Base-by-base conservation (phyloP, 169 alveolate species). In the Theileria luwenshuni region DNA sequence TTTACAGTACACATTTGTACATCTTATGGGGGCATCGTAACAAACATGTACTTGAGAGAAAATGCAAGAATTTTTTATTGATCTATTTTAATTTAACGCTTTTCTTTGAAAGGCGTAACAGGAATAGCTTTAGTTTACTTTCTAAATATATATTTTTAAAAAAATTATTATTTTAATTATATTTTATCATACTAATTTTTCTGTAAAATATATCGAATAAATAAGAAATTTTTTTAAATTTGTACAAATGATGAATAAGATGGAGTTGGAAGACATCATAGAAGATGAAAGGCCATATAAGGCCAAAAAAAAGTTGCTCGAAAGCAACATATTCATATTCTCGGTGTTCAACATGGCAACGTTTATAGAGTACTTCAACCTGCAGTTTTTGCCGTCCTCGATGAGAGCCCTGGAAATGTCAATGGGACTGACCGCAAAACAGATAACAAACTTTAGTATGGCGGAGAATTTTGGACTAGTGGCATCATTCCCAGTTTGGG, bases 321-420 rank as follows among this genome's bases (percentile, higher is more conserved):
- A 43, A 17, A 32, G 56, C 56, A 28, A 32, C 2, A 15, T 19
- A 2, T 25, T 67, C 17, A 49, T 67, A 13, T 67, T 67, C 8
- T 67, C 90, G 25, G 86, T 93, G 51, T 93, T 92, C 21, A 92
- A 93, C 41, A 73, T 90, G 42, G 91, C 96, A 30, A 94, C 97
- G 35, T 92, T 93, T 32, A 71, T 93, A n/a, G 96, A 92, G 63
- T 94, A 95, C 41, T 93, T 95, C 59, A 95, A 93, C 76, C 95
- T 92, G 49, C 97, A 93, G 73, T 90, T 93, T 28, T 85, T 93
- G 30, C 96, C 95, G 10, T 92, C 97, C 32, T 87, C 94, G 33
- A 86, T 93, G 77, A 85, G 97, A 61, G 97, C 95, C 3, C 75
- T 94, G 56, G 97, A 94, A 71, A 88, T 88, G 12, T 93, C 94